Conservation (phyloP, 768 basidiomycete genomes). For the Lactarius vividus region DNA sequence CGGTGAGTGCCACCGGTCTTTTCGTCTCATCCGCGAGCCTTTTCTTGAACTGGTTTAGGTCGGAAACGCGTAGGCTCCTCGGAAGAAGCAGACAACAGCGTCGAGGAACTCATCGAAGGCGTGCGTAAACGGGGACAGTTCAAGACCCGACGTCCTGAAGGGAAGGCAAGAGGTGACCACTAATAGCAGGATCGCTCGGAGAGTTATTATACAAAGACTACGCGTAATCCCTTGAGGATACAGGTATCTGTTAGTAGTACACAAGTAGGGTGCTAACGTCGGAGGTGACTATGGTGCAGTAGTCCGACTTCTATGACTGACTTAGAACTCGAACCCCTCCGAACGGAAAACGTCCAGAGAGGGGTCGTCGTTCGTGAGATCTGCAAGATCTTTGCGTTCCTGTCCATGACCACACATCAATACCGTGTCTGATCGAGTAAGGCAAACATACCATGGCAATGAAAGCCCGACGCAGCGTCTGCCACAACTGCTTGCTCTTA, state of each 20-base stretch:
- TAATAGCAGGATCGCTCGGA: constrained; percentile 12
- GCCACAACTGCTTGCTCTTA: constrained; percentile 86
- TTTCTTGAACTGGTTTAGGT: constrained; percentile 29
- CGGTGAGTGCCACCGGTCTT: constrained; percentile 43
- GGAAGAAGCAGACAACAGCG: constrained; percentile 43
- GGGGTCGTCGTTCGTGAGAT: constrained; percentile 61
- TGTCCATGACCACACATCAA: constrained; percentile 34
- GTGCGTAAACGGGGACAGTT: constrained; percentile 67
- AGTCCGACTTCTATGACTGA: background rate
- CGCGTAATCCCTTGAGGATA: background rate
- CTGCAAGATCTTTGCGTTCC: constrained; percentile 82
- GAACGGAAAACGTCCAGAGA: constrained; percentile 71
- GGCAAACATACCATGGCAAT: constrained; percentile 63
- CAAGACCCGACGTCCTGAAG: constrained; percentile 69
- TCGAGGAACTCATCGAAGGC: constrained; percentile 48
- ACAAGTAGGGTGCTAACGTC: background rate
- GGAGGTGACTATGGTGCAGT: background rate
- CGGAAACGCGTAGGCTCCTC: constrained; percentile 35
- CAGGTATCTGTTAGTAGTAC: constrained; percentile 8
- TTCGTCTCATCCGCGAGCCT: background rate
- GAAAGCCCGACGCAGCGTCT: constrained; percentile 80
- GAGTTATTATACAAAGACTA: constrained; percentile 2
- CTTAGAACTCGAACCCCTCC: constrained; percentile 87
- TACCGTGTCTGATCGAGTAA: background rate
- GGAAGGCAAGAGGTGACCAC: constrained; percentile 49